Evolutionary conservation across 2,329 filamentous ascomycete genomes (phyloP), one percentile per base, ranked within the genome.

Genomic region (Microthyrium microscopicum): DNA sequence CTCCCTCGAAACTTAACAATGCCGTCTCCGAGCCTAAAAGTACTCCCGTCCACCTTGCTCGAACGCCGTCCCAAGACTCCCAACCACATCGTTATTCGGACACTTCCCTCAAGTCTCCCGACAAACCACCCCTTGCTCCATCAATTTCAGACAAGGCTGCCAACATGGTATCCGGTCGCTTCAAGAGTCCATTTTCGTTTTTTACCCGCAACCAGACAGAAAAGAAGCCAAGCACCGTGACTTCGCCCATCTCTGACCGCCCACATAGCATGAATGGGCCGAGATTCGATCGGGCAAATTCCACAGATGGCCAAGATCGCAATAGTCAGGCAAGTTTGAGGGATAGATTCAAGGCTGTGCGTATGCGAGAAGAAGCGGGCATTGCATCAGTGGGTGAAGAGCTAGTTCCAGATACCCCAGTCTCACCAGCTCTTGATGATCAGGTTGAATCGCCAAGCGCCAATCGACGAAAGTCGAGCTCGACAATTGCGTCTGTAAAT

Each of bases 111-210:
- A 32, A 22, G 16, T 21, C 21, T 9, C 13, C 36, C 25, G 15
- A 20, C 3, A 30, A 18, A 17, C 29, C 26, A 15, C 20, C 36
- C 19, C 25, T 28, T 18, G n/a, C 36, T 26, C 29, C 36, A 13
- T 18, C 27, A 20, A 21, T 26, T 26, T 16, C 39, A 37, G 48
- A 42, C 45, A 56, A 42, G 36, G 40, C 48, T 52, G 26, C 51
- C 56, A 26, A 51, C 58, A 13, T n/a, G n/a, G 46, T 60, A 43
- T 67, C 39, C 8, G 66, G 83, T 48, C 92, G 89, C 53, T 68
- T 91, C 35, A 85, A 81, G 6, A 82, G 81, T 44, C 82, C 79
- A n/a, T 91, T 92, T 46, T 72, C 81, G 25, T 87, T 81, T 75
- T 66, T 91, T 25, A 82, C 81, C 72, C 17, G 39, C 37, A 17